Base-by-base conservation (phyloP, 2,329 filamentous ascomycete species). In the Clonostachys sp. region DNA sequence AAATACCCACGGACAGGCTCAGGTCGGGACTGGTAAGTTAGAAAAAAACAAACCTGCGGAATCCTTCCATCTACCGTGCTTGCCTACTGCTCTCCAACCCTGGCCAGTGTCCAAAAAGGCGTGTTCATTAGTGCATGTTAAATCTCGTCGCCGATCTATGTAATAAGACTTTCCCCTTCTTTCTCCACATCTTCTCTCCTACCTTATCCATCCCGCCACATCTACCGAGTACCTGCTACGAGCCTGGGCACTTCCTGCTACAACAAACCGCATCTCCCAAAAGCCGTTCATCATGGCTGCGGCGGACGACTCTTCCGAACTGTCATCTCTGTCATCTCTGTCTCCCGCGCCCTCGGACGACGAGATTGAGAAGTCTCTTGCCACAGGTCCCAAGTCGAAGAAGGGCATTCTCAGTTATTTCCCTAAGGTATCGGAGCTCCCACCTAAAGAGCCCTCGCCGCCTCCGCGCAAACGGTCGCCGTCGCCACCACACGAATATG, bases 401-500 rank as follows among this genome's bases (percentile, higher is more conserved):
- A 77, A 80, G 64, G 80, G 82, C 51, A 85, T 86, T 54, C 69
- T 84, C 49, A 84, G 84, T 68, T 86, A 84, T 77, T 85, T 86
- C 68, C 72, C 80, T 55, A 83, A 81, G 62, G 60, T 75, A 48
- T 72, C 74, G 58, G 70, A 75, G 56, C 58, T 66, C 52, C 61
- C 77, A 51, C 69, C 77, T 59, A 79, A 77, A 67, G 77, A 82
- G 59, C 70, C 75, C 46, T 81, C 83, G 56, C 83, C 86, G 53
- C 83, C 83, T 49, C 76, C 83, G 59, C 83, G 81, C 61, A 95
- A 94, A 75, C 80, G 92, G 64, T 84, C 87, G 49, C 85, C 90
- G 17, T 96, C 91, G 55, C 92, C 92, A 56, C 85, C 89, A 9
- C 92, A 96, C 66, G 90, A 96, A 75, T 89, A 87, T 67, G 86